Percentiles rank a stretch among this genome's conserved stretches.
phyloP scores from a whole-genome alignment of 1,284 basidiomycete species.

The Ceraceosorus bombacis region DNA sequence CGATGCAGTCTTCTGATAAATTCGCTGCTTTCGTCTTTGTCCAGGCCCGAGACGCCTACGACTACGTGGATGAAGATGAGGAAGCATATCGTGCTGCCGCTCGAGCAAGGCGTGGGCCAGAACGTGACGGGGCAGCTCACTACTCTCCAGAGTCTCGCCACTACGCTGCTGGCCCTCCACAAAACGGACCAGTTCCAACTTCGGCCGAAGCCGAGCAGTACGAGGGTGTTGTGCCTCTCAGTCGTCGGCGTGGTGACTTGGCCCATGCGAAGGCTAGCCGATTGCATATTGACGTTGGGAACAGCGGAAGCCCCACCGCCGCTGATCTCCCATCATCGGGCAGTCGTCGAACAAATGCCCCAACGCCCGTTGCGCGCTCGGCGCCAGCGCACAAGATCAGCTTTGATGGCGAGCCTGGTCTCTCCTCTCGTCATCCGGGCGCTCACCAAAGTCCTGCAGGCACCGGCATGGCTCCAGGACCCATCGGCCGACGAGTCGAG shows the following conservation, averaged over 20 bases:
- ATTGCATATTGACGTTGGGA: conserved; percentile 33
- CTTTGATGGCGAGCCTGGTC: conserved; percentile 23
- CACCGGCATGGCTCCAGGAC: background rate
- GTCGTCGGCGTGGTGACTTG: conserved; percentile 38
- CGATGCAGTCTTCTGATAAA: background rate
- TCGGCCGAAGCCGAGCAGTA: conserved; percentile 1
- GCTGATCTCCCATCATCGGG: conserved; percentile 3
- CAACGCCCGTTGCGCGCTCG: conserved; percentile 21
- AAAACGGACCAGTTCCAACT: background rate
- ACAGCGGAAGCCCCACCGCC: conserved; percentile 3
- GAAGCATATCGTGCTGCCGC: background rate
- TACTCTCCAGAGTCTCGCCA: conserved; percentile 1
- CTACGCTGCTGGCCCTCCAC: background rate
- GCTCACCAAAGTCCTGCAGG: background rate
- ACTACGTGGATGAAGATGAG: conserved; percentile 1
- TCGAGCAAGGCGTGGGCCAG: background rate
- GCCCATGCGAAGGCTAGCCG: conserved; percentile 40
- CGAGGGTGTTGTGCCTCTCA: conserved; percentile 20
- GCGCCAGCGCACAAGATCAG: conserved; percentile 42
- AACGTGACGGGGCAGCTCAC: background rate
- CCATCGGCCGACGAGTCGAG: too few species aligned
- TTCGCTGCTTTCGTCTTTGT: background rate
- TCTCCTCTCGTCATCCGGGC: background rate
- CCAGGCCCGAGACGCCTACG: background rate
- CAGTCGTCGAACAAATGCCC: conserved; percentile 4